Evolutionary conservation across 75 land plant genomes (phyloP).

Genomic region (Pinus albicaulis): DNA sequence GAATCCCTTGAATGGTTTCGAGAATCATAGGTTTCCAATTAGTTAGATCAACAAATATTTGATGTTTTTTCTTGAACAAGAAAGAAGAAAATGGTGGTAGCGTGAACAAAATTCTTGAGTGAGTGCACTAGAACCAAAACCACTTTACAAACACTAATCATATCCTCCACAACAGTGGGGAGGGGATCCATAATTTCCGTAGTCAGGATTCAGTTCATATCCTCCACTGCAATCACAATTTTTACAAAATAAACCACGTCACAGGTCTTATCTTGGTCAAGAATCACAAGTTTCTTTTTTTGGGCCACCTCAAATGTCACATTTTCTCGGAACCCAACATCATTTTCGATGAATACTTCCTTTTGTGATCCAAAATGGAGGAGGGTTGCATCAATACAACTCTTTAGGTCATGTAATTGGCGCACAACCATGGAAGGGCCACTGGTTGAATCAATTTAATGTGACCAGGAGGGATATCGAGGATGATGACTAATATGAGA

Average conservation of each 20-base stretch:
- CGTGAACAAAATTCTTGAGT: too few species aligned
- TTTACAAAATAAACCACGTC: constrained; percentile 39
- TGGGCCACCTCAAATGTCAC: constrained; percentile 30
- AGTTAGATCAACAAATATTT: too few species aligned
- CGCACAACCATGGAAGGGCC: constrained; percentile 26
- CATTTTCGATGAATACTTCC: constrained; percentile 25
- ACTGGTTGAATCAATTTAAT: constrained; percentile 55
- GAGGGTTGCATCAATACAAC: constrained; percentile 26
- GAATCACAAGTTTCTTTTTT: constrained; percentile 38
- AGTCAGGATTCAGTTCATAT: constrained; percentile 41
- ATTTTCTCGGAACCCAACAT: constrained; percentile 38
- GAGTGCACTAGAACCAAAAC: constrained; percentile 23
- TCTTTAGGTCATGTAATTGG: constrained; percentile 33
- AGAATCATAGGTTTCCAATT: too few species aligned
- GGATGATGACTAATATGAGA: constrained; percentile 27
- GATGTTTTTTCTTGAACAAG: too few species aligned
- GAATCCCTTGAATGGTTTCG: too few species aligned
- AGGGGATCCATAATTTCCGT: constrained; percentile 47
- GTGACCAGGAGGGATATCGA: constrained; percentile 19
- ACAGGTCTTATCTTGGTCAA: constrained; percentile 23
- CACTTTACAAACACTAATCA: constrained; percentile 49
- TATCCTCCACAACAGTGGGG: constrained; percentile 46
- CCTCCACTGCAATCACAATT: constrained; percentile 50
- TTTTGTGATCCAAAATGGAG: constrained; percentile 34
- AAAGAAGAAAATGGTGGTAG: too few species aligned